Conservation (phyloP, 345 rosid genomes). For the Pistacia atlantica region DNA sequence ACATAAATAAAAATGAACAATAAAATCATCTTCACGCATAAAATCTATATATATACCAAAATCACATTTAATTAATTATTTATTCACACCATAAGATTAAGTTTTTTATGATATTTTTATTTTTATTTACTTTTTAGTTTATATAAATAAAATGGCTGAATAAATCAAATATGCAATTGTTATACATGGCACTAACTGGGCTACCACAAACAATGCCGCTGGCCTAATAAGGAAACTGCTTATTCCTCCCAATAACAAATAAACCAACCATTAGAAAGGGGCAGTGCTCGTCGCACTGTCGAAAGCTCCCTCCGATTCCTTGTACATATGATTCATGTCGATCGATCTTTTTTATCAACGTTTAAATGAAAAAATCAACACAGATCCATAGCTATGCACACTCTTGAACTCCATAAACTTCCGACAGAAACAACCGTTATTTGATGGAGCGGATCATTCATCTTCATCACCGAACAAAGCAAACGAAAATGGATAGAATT, state of each 20-base stretch:
- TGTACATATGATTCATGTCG: slow-evolving; percentile 4
- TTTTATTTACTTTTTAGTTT: background rate
- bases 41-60: background rate
- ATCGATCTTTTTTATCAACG: slow-evolving; percentile 12
- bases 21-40: background rate
- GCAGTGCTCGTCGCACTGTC: slow-evolving; percentile 4
- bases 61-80: no score
- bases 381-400: slow-evolving; percentile 29
- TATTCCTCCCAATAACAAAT: slow-evolving; percentile 30
- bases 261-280: slow-evolving; percentile 28
- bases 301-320: slow-evolving; percentile 16
- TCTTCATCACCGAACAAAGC: slow-evolving; percentile 51
- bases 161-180: slow-evolving; percentile 31
- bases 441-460: slow-evolving; percentile 40
- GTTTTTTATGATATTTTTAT: background rate
- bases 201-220: slow-evolving; percentile 24
- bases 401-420: background rate
- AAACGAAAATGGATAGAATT: slow-evolving; percentile 81
- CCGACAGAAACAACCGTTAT: background rate
- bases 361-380: slow-evolving; percentile 39
- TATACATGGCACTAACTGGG: slow-evolving; percentile 14
- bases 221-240: slow-evolving; percentile 22
- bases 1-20: background rate
- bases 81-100: background rate
- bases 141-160: slow-evolving; percentile 29